Conservation (phyloP, 306 rosid species). For the Vigna unguiculata region DNA sequence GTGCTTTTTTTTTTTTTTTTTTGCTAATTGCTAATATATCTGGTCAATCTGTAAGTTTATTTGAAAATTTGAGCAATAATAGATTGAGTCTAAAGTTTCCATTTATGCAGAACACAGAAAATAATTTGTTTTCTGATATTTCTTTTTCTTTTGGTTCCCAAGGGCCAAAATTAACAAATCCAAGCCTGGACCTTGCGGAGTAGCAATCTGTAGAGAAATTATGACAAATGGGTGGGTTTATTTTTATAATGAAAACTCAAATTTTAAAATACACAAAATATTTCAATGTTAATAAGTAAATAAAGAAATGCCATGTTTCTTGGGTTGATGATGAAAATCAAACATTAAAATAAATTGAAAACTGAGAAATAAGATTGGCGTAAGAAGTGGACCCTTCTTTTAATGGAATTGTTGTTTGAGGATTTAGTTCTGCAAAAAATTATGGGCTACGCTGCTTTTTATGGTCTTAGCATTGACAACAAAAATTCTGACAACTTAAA, state of each 20-base stretch:
- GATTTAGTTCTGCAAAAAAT: not conserved
- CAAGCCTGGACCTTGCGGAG: not conserved
- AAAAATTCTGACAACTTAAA: slow-evolving; percentile 8
- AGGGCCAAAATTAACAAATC: too few species aligned
- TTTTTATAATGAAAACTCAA: not conserved
- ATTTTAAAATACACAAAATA: not conserved
- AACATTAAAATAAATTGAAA: not conserved
- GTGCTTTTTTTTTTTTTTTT: not conserved
- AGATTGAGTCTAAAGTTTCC: not conserved
- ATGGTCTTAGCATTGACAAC: not conserved
- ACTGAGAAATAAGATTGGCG: not conserved
- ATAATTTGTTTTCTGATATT: not conserved
- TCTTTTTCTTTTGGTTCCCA: slow-evolving; percentile 4
- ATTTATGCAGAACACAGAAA: not conserved
- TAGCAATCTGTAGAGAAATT: not conserved
- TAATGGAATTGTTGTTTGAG: not conserved
- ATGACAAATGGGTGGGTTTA: not conserved
- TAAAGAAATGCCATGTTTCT: not conserved
- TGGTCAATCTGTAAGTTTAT: slow-evolving; percentile 8
- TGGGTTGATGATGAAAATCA: slow-evolving; percentile 1
- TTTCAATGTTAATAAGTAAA: not conserved
- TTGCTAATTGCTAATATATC: not conserved
- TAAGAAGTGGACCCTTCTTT: not conserved
- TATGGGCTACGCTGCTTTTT: not conserved
- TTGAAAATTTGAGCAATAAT: slow-evolving; percentile 6